These are phyloP conservation scores for Ceratocystis cacaofunesta DNA, from an alignment of 2,329 filamentous ascomycete genomes.

Conservation along the genomic window DNA sequence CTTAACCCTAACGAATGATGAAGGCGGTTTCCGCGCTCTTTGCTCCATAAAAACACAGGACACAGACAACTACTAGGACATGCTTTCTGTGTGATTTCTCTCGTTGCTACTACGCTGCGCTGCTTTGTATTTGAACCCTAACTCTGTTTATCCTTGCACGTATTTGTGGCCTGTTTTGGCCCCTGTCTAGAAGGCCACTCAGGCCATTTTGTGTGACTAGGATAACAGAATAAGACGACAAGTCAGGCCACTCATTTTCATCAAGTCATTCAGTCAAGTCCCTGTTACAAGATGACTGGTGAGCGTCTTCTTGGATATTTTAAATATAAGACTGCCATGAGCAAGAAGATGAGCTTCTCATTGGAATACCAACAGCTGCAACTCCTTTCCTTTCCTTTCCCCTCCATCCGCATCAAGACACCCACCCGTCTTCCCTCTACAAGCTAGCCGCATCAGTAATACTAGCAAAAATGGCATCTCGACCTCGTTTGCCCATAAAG, in stretches of 20 bases:
- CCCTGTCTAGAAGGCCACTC: conserved; percentile 1
- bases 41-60: too few relatives aligned
- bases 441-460: neutral
- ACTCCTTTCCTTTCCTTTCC: too few relatives aligned
- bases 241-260: conserved; percentile 11
- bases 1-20: too few relatives aligned
- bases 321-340: neutral
- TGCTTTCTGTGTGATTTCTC: too few relatives aligned
- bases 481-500: conserved; percentile 27
- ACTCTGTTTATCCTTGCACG: too few relatives aligned
- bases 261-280: neutral
- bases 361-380: neutral
- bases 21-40: too few relatives aligned
- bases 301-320: neutral
- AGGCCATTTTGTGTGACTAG: conserved; percentile 10
- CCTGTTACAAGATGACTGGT: neutral
- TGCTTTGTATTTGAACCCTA: too few relatives aligned
- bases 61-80: too few relatives aligned
- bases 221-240: conserved; percentile 13
- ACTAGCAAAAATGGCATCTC: conserved; percentile 21
- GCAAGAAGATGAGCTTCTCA: neutral
- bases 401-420: too few relatives aligned
- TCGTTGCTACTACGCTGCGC: too few relatives aligned
- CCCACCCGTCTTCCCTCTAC: too few relatives aligned
- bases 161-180: conserved; percentile 5